Base-by-base conservation (phyloP, 306 rosid species). In the Quillaja saponaria region DNA sequence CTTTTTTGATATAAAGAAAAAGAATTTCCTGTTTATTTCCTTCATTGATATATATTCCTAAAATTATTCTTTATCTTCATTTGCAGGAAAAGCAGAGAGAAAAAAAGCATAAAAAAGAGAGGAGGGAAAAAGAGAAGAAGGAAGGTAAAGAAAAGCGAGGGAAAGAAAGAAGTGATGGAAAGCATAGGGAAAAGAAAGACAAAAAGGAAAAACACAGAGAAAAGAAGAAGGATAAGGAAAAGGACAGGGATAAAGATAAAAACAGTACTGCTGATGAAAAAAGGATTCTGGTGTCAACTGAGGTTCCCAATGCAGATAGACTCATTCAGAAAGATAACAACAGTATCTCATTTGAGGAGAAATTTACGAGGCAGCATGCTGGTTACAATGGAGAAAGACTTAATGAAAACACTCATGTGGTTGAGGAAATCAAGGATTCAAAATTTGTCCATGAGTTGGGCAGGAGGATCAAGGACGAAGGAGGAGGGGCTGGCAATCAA, bases 101-200 rank as follows among this genome's bases (percentile, higher is more conserved):
- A 16, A 86, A 71, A 68, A 86, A 83, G 67, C 83, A 70, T 56
- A 92, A 85, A 68, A 86, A 89, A 71, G 96, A 89, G 41, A 92
- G 81, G 71, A 86, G 46, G 74, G 96, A 82, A 52, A 88, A 77
- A 58, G 96, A 84, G 68, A 86, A 81, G 85, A 81, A 61, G 73
- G 96, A 82, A 57, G 71, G 74, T 51, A 85, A 72, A 70, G 99
- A 86, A 50, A 89, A 81, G 73, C 69, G 85, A 64, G 90, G 84
- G 58, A 88, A 79, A 67, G 90, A 88, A 68, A 87, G 81, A 69
- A 81, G 75, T 34, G 90, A 85, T 64, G 90, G 82, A 65, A 84
- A 78, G 55, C 87, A 78, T 65, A 76, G 63, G 76, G 91, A 83
- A 63, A 87, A 83, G 85, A 80, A 86, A 71, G 86, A 84, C 75